Base-by-base conservation (phyloP, 2,329 filamentous ascomycete genomes). In the Nothomitra cinnamomea region DNA sequence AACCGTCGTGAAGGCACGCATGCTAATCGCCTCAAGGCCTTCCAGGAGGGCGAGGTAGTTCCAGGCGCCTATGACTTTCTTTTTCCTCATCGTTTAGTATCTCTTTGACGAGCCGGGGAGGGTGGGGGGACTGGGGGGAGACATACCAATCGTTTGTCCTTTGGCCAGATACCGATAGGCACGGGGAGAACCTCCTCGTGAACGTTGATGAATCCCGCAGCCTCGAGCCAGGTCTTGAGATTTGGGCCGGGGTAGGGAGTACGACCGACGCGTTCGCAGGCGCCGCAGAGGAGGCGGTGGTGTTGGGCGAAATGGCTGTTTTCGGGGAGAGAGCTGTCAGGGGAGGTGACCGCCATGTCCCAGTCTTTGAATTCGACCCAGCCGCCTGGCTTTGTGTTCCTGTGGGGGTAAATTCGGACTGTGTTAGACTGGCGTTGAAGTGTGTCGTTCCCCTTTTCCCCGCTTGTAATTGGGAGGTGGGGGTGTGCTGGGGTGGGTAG, bases 151-250 rank as follows among this genome's bases (percentile, higher is more conserved):
- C 17, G 13, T 4, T 50, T 32, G 1, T 54, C 52, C n/a, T 54
- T 54, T 13, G 41, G 8, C 52, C 52, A 54, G 12, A 19, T 22
- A 12, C 52, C 52, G 13, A 54, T 10, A 17, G 52, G 52, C 19
- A 55, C 15, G 24, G 28, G 28, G 19, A 35, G 21, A 19, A 35
- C n/a, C 6, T 5, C n/a, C 7, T 54, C 19, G 4, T 17, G 19
- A 0, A 80, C 70, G 53, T 78, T 69, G 43, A 68, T 64, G 57
- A 80, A 80, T 0, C 78, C 78, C 0, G 71, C 74, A 13, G 73
- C 71, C 2, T 65, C 63, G 58, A 79, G 67, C 28, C 40, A 38
- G 12, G 22, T 32, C 28, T 32, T 15, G 4, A 54, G 22, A 4
- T 51, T 35, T 42, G 36, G 8, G 4, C 41, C 52, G 4, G 52